These are phyloP conservation scores for Pseudogymnoascus sp. DNA, from an alignment of 2,329 filamentous ascomycete genomes.

Conservation along the genomic window DNA sequence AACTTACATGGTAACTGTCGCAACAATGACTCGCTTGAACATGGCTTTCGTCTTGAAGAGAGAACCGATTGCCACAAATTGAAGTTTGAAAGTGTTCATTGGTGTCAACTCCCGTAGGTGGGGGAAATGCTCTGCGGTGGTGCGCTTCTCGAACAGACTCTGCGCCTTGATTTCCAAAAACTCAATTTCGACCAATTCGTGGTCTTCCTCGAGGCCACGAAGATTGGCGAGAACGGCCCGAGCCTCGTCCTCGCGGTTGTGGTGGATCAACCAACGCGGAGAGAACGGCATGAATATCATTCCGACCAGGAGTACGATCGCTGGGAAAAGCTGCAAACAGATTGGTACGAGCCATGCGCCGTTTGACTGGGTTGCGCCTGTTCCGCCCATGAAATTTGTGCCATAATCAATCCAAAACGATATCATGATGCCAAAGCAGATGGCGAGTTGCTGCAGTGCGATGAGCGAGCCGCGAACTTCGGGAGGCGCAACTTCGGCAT, in stretches of 20 bases:
- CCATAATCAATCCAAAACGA: conserved; percentile 53
- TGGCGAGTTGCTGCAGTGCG: conserved; percentile 56
- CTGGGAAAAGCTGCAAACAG: conserved; percentile 61
- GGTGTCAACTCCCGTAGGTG: conserved; percentile 50
- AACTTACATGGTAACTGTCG: conserved; percentile 46
- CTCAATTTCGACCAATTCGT: conserved; percentile 65
- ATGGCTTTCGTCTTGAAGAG: conserved; percentile 58
- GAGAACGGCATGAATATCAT: conserved; percentile 77
- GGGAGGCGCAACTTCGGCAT: conserved; percentile 46
- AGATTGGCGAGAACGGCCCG: conserved; percentile 54
- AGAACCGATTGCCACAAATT: conserved; percentile 58
- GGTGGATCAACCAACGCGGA: conserved; percentile 66
- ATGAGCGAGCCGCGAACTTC: conserved; percentile 60
- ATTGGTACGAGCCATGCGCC: conserved; percentile 68
- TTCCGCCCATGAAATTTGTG: conserved; percentile 60
- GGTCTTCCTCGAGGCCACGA: conserved; percentile 50
- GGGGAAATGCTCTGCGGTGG: conserved; percentile 59
- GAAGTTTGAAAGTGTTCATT: conserved; percentile 58
- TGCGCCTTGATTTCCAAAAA: conserved; percentile 79
- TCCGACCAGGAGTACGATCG: conserved; percentile 55
- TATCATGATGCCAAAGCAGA: conserved; percentile 47
- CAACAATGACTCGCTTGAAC: conserved; percentile 57
- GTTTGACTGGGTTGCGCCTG: conserved; percentile 48
- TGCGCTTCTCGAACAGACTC: conserved; percentile 67
- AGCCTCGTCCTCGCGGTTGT: conserved; percentile 60